Evolutionary conservation across 805 yeast genomes (phyloP).

Genomic region (Metschnikowia reukaufii): DNA sequence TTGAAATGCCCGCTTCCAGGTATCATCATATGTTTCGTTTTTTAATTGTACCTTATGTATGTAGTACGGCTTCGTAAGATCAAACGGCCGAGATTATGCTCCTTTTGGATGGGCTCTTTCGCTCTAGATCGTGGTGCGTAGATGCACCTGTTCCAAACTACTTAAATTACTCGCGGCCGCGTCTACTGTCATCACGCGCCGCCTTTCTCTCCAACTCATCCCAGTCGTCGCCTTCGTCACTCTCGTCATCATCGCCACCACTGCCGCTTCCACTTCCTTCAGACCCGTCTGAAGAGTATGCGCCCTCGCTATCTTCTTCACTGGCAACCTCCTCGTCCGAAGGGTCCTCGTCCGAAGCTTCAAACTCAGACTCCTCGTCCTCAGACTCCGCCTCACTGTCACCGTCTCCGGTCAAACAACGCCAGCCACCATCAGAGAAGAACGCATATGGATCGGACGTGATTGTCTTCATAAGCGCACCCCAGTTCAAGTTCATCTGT

Average conservation of each 20-base stretch:
- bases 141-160: too few species aligned
- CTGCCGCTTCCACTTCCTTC: constrained; percentile 30
- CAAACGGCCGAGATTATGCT: too few species aligned
- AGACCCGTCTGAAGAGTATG: constrained; percentile 39
- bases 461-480: constrained; percentile 90
- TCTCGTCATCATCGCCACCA: constrained; percentile 33
- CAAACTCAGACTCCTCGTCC: constrained; percentile 71
- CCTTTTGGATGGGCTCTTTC: too few species aligned
- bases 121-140: too few species aligned
- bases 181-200: constrained; percentile 42
- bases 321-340: constrained; percentile 62
- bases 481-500: constrained; percentile 94
- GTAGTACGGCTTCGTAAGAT: too few species aligned
- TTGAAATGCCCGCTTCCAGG: too few species aligned
- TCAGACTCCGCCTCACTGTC: constrained; percentile 67
- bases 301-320: constrained; percentile 46
- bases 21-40: too few species aligned
- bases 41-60: too few species aligned
- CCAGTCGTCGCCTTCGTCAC: constrained; percentile 49
- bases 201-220: constrained; percentile 63
- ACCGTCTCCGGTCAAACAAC: constrained; percentile 84
- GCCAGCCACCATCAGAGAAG: constrained; percentile 95
- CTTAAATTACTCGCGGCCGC: constrained; percentile 19
- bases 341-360: constrained; percentile 59
- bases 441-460: constrained; percentile 91